Evolutionary conservation across 2,329 filamentous ascomycete species (phyloP), one percentile per base, ranked within the genome.

Genomic region (Colletotrichum nymphaeae): DNA sequence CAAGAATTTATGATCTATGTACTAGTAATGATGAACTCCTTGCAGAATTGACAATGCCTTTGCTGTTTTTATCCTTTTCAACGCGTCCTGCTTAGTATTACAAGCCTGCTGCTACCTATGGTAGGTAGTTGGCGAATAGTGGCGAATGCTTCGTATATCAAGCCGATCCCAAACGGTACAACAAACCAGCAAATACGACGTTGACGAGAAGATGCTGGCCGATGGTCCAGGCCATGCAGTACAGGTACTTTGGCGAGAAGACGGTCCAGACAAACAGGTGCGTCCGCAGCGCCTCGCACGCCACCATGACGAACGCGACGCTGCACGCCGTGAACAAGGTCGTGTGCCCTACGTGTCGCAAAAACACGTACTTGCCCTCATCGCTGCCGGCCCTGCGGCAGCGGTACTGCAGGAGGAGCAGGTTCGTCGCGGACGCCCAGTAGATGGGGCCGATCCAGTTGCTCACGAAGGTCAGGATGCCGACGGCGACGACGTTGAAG

Each of bases 211-310:
- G 80, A 88, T 99, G 96, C 85, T 95, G 94, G 8, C 90, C 94
- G 58, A 96, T 79, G 75, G 90, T 91, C 97, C 97, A 99, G 16
- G 93, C 95, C 87, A 97, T 93, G 75, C 92, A 94, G 81, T 97
- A 99, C 76, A 99, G 84, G 82, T 95, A 98, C 83, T 98, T 99
- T 0, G 97, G 97, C 76, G 94, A 97, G 82, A 99, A 99, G 12
- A 99, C 97, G 0, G 96, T 98, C 97, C 97, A 99, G 74, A 99
- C 95, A 81, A 99, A 99, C 71, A 99, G 83, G 86, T 99, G 97
- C 35, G 94, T 95, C 76, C 96, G 87, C 79, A 99, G 82, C 8
- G 90, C 87, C 60, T 93, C 95, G 82, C 97, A 99, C 19, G 96
- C 95, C 16, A 89, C 90, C 96, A 98, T 98, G 28, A 98, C 93